Evolutionary conservation across 495 filamentous ascomycete genomes (phyloP), one percentile per base, ranked within the genome.

Genomic region (Chaetomium tenue): DNA sequence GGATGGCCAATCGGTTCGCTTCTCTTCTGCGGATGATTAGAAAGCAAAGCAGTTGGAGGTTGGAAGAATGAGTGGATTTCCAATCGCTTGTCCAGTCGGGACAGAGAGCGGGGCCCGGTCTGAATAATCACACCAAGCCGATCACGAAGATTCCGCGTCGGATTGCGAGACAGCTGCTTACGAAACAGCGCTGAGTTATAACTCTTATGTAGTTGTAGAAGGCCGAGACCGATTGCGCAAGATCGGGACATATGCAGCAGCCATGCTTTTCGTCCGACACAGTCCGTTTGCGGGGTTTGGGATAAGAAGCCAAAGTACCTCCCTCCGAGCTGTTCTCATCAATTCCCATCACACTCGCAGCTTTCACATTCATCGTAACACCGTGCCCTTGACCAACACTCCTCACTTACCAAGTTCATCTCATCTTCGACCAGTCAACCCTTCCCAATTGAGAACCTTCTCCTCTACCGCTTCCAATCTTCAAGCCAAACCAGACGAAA

Each of bases 391-490:
- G 23, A 54, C 52, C 1, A 20, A 6, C 33, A 37, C 12, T 15
- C n/a, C 30, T 20, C 13, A 33, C 12, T 3, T 48, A 2, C 20
- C n/a, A 1, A 12, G n/a, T 61, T 18, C 46, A 23, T 61, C 44
- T 11, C 58, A 40, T 61, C 48, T 26, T 23, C 59, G 18, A 28
- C 33, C 30, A 4, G 13, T 23, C 42, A 58, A 58, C 1, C 39
- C 22, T 18, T 0, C 15, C 13, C 30, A 39, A 12, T 16, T n/a
- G 3, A 52, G 55, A 52, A 30, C 30, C 46, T 28, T 46, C 8
- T n/a, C 62, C 9, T 53, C 58, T 48, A 58, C 75, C 30, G 15
- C 28, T 26, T 6, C 51, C 12, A 22, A 33, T 1, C 51, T 48
- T 13, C 58, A 56, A 28, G 1, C 26, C 47, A 56, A 8, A 53